Evolutionary conservation across 305 asterid species (phyloP).

Genomic region (Euphrasia arctica): DNA sequence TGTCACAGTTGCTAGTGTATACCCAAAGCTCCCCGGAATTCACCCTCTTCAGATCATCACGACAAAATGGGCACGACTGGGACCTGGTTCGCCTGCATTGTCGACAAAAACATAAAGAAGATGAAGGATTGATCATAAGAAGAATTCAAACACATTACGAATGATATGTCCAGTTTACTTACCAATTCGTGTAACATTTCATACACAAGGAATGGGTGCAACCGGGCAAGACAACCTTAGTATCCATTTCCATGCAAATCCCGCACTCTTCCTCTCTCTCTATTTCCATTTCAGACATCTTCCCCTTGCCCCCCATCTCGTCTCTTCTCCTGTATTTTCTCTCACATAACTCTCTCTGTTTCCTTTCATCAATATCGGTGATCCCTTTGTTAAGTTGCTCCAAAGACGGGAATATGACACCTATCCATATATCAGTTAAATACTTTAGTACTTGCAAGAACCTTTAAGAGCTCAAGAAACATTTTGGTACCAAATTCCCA

Average conservation of each 20-base stretch:
- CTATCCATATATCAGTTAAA: conserved; percentile 31
- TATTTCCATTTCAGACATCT: conserved; percentile 70
- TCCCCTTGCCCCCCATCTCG: conserved; percentile 58
- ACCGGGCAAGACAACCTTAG: conserved; percentile 83
- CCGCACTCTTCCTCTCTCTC: conserved; percentile 97
- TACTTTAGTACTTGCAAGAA: not conserved
- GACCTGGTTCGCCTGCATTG: conserved; percentile 44
- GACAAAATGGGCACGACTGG: conserved; percentile 58
- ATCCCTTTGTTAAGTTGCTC: conserved; percentile 79
- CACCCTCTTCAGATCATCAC: conserved; percentile 48
- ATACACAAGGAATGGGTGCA: conserved; percentile 86
- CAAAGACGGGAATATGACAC: conserved; percentile 84
- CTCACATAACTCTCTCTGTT: conserved; percentile 65
- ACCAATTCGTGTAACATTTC: conserved; percentile 81
- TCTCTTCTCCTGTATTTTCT: conserved; percentile 56
- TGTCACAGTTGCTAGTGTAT: conserved; percentile 45
- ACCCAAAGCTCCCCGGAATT: conserved; percentile 60
- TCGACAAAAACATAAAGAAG: not conserved
- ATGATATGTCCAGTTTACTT: conserved; percentile 18
- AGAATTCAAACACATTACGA: not conserved
- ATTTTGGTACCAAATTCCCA: not conserved
- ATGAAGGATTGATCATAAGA: too few species aligned
- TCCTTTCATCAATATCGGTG: conserved; percentile 77
- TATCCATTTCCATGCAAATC: conserved; percentile 79
- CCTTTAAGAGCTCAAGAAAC: not conserved